Conservation (phyloP, 768 basidiomycete genomes). For the Lactarius vividus region DNA sequence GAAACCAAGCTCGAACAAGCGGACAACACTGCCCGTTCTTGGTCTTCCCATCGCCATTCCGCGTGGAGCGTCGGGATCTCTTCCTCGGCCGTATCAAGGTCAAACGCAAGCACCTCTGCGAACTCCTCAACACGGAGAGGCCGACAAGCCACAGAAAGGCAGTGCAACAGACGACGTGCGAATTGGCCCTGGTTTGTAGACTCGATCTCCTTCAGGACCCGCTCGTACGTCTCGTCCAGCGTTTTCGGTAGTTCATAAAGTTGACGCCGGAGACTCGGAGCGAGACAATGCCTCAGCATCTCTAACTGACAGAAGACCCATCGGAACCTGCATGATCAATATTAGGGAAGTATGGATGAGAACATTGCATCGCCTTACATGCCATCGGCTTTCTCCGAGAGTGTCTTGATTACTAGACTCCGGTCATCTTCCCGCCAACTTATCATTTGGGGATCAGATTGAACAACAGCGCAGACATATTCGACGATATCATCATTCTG, state of each 20-base stretch:
- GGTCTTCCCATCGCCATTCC: neutral
- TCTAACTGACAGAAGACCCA: neutral
- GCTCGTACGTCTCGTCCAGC: neutral
- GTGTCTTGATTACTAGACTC: neutral
- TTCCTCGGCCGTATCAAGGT: neutral
- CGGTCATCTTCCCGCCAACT: neutral
- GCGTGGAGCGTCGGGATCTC: neutral
- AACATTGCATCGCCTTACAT: neutral
- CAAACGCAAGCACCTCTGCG: neutral
- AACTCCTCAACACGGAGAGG: neutral
- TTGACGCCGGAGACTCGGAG: neutral
- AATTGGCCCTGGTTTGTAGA: neutral
- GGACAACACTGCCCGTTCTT: neutral
- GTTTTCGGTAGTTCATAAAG: neutral
- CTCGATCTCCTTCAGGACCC: neutral
- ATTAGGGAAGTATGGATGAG: neutral
- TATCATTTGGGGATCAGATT: neutral
- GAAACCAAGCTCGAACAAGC: neutral
- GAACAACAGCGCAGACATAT: neutral
- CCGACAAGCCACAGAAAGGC: neutral
- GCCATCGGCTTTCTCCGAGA: neutral
- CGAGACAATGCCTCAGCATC: neutral
- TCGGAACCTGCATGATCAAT: neutral
- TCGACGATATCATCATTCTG: neutral
- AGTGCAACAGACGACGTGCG: neutral